Evolutionary conservation across 192 early-diverging fungal genomes (phyloP), one percentile per base, ranked within the genome.

Genomic region (Podila clonocystis): DNA sequence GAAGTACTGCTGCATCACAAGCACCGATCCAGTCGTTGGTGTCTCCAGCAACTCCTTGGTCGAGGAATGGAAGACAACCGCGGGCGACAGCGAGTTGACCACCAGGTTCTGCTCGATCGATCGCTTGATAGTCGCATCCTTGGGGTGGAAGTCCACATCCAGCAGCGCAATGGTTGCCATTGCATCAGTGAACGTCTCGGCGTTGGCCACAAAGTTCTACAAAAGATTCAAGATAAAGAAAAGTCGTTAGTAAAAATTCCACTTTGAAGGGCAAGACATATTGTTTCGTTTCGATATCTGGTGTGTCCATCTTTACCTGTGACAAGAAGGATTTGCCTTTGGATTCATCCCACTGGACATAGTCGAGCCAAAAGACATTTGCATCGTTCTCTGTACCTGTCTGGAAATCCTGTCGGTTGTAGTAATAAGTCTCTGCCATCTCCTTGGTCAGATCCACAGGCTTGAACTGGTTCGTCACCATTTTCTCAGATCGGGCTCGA

Each of bases 341-440:
- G 22, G 74, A 33, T 15, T 73, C 67, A 45, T 72, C 65, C 61
- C 73, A 82, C 30, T 79, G 70, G 1, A 83, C 62, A 64, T 75
- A 85, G 57, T 88, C 87, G 11, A 86, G 30, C 87, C 87, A 88
- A 50, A 86, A 88, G 19, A 63, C 75, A 50, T 83, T 83, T 8
- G 63, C 70, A 41, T 72, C 76, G 17, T 24, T 28, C 2, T 5
- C 34, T 0, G 2, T 48, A 1, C 48, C 48, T 9, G 9, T n/a
- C 13, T 24, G 49, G 0, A 9, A 12, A 52, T 60, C 38, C 33
- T 66, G 60, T 38, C 65, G 57, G 6, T 15, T 41, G 65, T 65
- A 73, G 48, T 85, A 85, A 66, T 82, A 74, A 1, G 83, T 85
- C 60, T 85, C 83, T 2, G 72, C 63, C 59, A 75, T 75, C 59